phyloP scores from a whole-genome alignment of 1,139 yeast genomes.

The Schizosaccharomyces versatilis region DNA sequence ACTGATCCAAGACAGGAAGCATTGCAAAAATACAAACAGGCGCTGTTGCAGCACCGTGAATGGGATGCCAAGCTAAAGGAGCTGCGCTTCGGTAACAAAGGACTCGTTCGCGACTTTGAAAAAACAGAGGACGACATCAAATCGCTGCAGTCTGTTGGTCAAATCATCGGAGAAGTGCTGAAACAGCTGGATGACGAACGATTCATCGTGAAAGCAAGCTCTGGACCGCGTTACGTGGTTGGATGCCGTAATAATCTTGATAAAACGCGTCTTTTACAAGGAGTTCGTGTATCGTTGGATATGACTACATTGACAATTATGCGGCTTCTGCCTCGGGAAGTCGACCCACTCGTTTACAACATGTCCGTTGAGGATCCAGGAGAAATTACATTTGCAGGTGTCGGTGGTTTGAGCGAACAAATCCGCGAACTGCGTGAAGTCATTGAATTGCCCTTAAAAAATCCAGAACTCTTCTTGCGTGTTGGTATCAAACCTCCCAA shows the following conservation, averaged over 20 bases:
- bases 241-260: conserved; percentile 90
- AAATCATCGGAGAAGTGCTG: conserved; percentile 88
- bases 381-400: conserved; percentile 78
- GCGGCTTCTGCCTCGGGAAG: conserved; percentile 94
- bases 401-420: conserved; percentile 93
- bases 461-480: conserved; percentile 85
- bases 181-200: conserved; percentile 89
- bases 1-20: conserved; percentile 58
- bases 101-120: conserved; percentile 60
- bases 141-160: conserved; percentile 86
- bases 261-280: conserved; percentile 65
- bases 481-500: conserved; percentile 97
- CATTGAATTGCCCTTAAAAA: conserved; percentile 86
- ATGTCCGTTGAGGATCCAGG: conserved; percentile 98
- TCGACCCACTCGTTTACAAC: conserved; percentile 92
- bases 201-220: conserved; percentile 73
- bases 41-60: conserved; percentile 76
- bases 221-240: conserved; percentile 94
- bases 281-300: conserved; percentile 88
- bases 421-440: conserved; percentile 93
- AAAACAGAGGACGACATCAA: conserved; percentile 53
- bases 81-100: conserved; percentile 63
- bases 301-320: conserved; percentile 95
- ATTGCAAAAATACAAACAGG: conserved; percentile 56
- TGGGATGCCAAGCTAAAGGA: conserved; percentile 86